Evolutionary conservation across 2,329 filamentous ascomycete genomes (phyloP), one percentile per base, ranked within the genome.

Genomic region (Cytospora piceae): DNA sequence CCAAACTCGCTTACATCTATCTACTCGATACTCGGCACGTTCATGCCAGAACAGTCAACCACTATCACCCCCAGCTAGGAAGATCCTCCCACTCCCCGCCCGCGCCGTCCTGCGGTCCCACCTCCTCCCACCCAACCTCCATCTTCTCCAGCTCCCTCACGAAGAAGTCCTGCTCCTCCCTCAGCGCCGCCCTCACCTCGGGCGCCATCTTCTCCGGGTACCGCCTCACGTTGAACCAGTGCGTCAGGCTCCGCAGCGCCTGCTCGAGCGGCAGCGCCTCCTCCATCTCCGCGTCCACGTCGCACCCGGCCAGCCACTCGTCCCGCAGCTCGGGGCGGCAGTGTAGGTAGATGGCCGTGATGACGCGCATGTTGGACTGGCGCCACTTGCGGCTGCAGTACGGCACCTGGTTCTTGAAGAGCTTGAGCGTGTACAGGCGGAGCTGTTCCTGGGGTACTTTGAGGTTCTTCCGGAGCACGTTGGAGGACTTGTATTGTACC

Each of bases 301-400:
- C 94, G 67, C 90, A 91, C 6, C 94, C 94, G 0, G 92, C 89
- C 0, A 98, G 84, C 94, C 95, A 98, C 78, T 97, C 95, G 74
- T 99, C 95, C 34, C 94, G 86, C 55, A 99, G 83, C 76, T 98
- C 94, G 0, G 94, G 94, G 9, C 93, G 86, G 74, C 94, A 97
- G 78, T 97, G 92, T 58, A 99, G 83, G 77, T 97, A 99, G 1
- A 99, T 92, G 4, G 94, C 93, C 0, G 95, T 99, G 74, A 99
- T 99, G 73, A 98, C 94, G 63, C 94, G 91, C 95, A 99, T 99
- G 77, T 99, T 98, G 71, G 89, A 89, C 80, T 98, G 95, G 17
- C 95, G 89, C 95, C 95, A 99, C 80, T 99, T 99, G 53, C 95
- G 90, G 27, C 95, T 94, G 77, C 94, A 98, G 81, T 97, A 99